Evolutionary conservation across 345 rosid genomes (phyloP).

Genomic region (Angophora floribunda): DNA sequence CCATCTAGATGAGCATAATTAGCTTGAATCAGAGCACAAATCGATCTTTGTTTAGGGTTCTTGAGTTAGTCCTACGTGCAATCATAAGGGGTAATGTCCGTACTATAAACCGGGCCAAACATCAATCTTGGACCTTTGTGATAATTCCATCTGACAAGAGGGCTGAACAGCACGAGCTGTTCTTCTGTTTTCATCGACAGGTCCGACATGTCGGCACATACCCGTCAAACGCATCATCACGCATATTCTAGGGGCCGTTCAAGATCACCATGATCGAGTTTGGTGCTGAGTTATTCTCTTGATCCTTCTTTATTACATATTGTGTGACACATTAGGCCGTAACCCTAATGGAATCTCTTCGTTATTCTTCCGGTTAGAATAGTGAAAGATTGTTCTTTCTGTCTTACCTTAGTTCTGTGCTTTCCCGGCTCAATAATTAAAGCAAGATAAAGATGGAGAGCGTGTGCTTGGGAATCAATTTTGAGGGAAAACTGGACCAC

Average conservation of each 20-base stretch:
- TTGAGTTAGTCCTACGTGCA: background rate
- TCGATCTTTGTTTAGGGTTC: background rate
- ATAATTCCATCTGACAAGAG: background rate
- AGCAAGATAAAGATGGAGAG: background rate
- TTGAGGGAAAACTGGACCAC: background rate
- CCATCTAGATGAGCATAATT: background rate
- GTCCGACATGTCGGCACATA: constrained; percentile 21
- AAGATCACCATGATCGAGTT: background rate
- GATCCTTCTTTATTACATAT: background rate
- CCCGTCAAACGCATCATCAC: constrained; percentile 15
- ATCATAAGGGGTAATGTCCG: background rate
- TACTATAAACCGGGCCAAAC: background rate
- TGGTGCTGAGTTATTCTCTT: background rate
- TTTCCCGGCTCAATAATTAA: background rate
- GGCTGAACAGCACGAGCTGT: background rate
- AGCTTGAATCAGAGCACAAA: background rate
- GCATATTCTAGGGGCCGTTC: background rate
- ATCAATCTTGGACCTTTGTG: background rate
- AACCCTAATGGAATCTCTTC: background rate
- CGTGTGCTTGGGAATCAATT: background rate
- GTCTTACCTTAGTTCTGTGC: background rate
- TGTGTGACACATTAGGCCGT: background rate
- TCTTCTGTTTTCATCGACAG: background rate
- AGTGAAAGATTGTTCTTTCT: background rate
- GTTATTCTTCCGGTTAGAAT: background rate